Evolutionary conservation across 2,329 filamentous ascomycete species (phyloP).

Genomic region (Sporothrix variecibatus): DNA sequence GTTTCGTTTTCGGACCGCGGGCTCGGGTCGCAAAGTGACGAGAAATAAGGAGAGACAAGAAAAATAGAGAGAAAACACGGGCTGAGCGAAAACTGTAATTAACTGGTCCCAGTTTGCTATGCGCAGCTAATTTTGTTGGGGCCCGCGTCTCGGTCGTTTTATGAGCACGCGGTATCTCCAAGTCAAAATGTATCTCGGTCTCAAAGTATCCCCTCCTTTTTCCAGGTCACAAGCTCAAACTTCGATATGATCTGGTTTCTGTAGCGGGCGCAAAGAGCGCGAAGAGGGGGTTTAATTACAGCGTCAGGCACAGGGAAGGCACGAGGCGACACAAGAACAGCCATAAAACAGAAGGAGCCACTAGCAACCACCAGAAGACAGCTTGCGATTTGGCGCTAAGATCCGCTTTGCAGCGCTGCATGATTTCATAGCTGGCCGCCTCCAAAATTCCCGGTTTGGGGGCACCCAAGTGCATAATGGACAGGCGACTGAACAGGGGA

Average conservation of each 20-base stretch:
- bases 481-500: background rate
- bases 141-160: slow-evolving; percentile 1
- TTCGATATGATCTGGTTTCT: background rate
- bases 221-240: background rate
- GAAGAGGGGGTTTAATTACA: slow-evolving; percentile 4
- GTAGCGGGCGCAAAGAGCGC: background rate
- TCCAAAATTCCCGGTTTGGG: background rate
- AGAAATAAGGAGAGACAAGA: slow-evolving; percentile 2
- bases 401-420: background rate
- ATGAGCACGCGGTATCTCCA: background rate
- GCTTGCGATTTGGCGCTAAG: background rate
- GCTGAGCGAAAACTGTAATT: slow-evolving; percentile 14
- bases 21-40: slow-evolving; percentile 2
- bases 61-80: background rate
- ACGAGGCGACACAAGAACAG: slow-evolving; percentile 11
- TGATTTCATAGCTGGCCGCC: too few relatives aligned
- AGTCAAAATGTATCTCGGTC: background rate
- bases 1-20: background rate
- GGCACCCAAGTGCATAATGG: background rate
- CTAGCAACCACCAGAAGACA: background rate
- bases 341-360: background rate
- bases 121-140: slow-evolving; percentile 21
- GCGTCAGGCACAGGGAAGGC: background rate
- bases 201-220: background rate
- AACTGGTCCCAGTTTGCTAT: background rate